phyloP scores from a whole-genome alignment of 257 asterid genomes.

The Nicotiana sylvestris region DNA sequence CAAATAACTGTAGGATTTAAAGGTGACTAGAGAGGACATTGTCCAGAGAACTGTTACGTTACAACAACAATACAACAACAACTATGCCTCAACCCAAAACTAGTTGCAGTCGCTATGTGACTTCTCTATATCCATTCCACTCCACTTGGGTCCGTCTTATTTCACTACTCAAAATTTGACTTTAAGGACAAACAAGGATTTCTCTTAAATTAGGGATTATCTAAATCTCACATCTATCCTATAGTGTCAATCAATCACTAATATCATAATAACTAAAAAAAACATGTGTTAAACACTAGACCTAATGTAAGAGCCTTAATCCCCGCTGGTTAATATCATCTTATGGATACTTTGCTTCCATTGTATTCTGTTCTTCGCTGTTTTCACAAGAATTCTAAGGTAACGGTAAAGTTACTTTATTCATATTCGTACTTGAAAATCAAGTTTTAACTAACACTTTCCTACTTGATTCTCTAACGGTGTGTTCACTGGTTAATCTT shows the following conservation, averaged over 20 bases:
- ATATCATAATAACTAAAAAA: neutral
- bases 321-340: neutral
- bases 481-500: neutral
- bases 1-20: neutral
- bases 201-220: neutral
- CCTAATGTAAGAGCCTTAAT: neutral
- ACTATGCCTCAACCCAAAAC: neutral
- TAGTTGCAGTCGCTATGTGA: neutral
- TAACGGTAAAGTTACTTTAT: neutral
- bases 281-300: neutral
- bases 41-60: neutral
- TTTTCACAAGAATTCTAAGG: neutral
- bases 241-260: neutral
- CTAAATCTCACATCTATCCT: neutral
- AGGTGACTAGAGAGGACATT: neutral
- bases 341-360: neutral
- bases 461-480: neutral
- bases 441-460: neutral
- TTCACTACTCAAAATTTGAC: neutral
- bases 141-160: neutral
- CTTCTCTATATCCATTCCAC: neutral
- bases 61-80: neutral
- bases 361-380: neutral
- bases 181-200: neutral
- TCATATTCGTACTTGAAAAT: neutral